Evolutionary conservation across 106 monocot genomes (phyloP).

Genomic region (Xerophyta viscosa): DNA sequence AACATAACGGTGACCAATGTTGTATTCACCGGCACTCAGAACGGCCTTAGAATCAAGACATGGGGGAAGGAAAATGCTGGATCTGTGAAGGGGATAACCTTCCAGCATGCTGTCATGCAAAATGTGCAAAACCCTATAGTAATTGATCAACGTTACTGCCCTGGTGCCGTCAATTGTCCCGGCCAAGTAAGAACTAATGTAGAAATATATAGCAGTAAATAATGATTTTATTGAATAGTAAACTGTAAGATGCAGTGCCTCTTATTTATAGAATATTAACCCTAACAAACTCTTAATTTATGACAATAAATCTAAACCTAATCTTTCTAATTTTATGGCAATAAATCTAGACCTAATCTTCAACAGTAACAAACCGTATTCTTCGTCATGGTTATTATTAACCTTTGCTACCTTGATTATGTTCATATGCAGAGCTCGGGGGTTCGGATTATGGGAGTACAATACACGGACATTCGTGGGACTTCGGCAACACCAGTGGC

Average conservation of each 20-base stretch:
- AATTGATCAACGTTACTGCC: constrained; percentile 10
- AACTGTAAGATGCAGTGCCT: too few relatives aligned
- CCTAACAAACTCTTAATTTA: too few relatives aligned
- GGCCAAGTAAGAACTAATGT: background rate
- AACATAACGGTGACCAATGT: constrained; percentile 6
- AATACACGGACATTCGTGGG: constrained; percentile 6
- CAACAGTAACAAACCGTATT: background rate
- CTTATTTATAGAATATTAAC: too few relatives aligned
- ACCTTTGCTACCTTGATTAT: background rate
- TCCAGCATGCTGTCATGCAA: constrained; percentile 4
- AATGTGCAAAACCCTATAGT: constrained; percentile 5
- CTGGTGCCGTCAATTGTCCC: background rate
- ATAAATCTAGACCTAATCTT: too few relatives aligned
- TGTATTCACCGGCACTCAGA: constrained; percentile 2
- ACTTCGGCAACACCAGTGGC: constrained; percentile 21
- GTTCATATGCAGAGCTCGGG: constrained; percentile 5
- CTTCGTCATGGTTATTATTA: background rate
- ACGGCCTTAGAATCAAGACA: constrained; percentile 10
- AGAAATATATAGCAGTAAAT: too few relatives aligned
- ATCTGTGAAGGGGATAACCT: background rate
- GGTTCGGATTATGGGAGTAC: constrained; percentile 11
- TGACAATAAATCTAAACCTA: too few relatives aligned
- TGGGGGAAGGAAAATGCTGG: constrained; percentile 2
- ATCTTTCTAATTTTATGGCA: too few relatives aligned
- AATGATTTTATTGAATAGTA: too few relatives aligned